These are phyloP conservation scores for Nepenthes mirabilis DNA, from an alignment of 148 eudicot species.

Conservation along the genomic window DNA sequence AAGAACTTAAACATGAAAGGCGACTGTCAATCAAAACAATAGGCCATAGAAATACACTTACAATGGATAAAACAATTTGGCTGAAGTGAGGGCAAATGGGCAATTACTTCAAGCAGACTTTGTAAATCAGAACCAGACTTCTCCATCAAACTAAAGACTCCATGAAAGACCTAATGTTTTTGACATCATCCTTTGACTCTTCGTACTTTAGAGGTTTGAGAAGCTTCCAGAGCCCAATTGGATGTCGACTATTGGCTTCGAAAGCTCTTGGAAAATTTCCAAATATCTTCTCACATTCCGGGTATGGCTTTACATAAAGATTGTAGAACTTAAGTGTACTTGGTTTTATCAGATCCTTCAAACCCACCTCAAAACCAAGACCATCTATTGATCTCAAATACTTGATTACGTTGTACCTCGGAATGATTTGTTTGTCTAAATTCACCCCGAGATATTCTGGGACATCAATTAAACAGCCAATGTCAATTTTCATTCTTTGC, in stretches of 20 bases:
- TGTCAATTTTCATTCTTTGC: slow-evolving; percentile 35
- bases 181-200: slow-evolving; percentile 32
- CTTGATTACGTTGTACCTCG: slow-evolving; percentile 69
- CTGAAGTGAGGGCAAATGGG: too few relatives aligned
- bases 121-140: neutral
- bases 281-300: slow-evolving; percentile 74
- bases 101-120: too few relatives aligned
- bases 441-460: slow-evolving; percentile 80
- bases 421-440: slow-evolving; percentile 82
- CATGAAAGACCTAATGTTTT: slow-evolving; percentile 41
- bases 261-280: slow-evolving; percentile 41
- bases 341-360: slow-evolving; percentile 57
- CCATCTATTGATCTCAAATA: slow-evolving; percentile 67
- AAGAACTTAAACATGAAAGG: too few relatives aligned
- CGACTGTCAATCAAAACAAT: too few relatives aligned
- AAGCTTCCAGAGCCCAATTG: slow-evolving; percentile 72
- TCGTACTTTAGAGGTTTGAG: slow-evolving; percentile 42
- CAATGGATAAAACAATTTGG: too few relatives aligned
- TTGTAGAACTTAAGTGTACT: slow-evolving; percentile 68
- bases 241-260: slow-evolving; percentile 37
- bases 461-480: slow-evolving; percentile 59
- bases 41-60: too few relatives aligned
- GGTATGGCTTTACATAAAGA: slow-evolving; percentile 87
- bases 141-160: slow-evolving; percentile 21
- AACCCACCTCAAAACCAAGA: slow-evolving; percentile 63